Percentiles rank a stretch among this genome's conserved stretches.
These are phyloP conservation scores for Niebla homalea DNA, from an alignment of 495 filamentous ascomycete genomes.

Conservation along the genomic window DNA sequence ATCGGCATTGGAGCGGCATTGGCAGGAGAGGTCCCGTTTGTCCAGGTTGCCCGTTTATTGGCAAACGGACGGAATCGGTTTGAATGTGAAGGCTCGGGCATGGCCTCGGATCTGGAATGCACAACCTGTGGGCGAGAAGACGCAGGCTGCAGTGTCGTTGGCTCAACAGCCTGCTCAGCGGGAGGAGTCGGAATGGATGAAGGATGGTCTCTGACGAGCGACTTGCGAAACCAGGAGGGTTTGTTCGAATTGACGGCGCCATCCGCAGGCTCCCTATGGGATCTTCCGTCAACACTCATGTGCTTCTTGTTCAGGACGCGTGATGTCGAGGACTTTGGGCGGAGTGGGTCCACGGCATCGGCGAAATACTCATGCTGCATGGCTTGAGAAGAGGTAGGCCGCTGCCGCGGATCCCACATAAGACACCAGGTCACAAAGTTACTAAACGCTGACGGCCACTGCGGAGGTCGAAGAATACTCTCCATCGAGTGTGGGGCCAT, in stretches of 20 bases:
- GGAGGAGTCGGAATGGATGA: constrained; percentile 37
- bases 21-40: constrained; percentile 46
- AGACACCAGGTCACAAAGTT: constrained; percentile 97
- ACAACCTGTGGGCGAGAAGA: constrained; percentile 38
- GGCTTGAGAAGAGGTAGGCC: constrained; percentile 90
- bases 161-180: constrained; percentile 2
- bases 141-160: constrained; percentile 1
- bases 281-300: constrained; percentile 55
- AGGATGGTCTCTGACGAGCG: constrained; percentile 59
- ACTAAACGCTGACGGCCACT: constrained; percentile 80
- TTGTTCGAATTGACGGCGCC: constrained; percentile 60
- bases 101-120: constrained; percentile 37
- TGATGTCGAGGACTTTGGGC: constrained; percentile 82
- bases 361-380: constrained; percentile 87
- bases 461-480: constrained; percentile 73
- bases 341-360: constrained; percentile 87
- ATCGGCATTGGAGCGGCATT: constrained; percentile 96
- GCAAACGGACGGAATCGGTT: constrained; percentile 46
- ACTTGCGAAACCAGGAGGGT: constrained; percentile 92
- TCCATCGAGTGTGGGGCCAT: constrained; percentile 99
- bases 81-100: constrained; percentile 7
- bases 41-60: constrained; percentile 76
- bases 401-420: constrained; percentile 95
- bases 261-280: constrained; percentile 54
- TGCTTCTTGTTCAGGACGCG: constrained; percentile 76